phyloP scores from a whole-genome alignment of 2,329 filamentous ascomycete species.

The Aspergillus sp. region DNA sequence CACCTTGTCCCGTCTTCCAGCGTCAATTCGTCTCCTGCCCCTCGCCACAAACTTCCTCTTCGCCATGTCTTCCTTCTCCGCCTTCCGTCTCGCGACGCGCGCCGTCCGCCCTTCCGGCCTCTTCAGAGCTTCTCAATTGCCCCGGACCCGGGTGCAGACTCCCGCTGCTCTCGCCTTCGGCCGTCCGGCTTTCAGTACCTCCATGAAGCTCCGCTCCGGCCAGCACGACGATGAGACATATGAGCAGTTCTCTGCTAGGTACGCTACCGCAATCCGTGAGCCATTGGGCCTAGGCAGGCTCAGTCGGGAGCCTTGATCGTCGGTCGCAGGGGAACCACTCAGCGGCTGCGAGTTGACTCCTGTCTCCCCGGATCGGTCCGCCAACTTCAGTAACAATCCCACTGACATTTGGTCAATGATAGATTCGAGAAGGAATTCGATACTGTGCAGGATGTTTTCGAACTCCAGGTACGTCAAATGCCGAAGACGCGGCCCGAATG shows the following conservation, averaged over 20 bases:
- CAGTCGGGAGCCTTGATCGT: constrained; percentile 7
- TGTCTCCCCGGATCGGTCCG: background rate
- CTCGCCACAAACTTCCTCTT: constrained; percentile 23
- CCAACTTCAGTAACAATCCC: constrained; percentile 18
- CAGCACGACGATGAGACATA: constrained; percentile 92
- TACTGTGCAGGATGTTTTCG: constrained; percentile 94
- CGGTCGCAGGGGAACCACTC: constrained; percentile 15
- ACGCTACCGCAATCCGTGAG: constrained; percentile 38
- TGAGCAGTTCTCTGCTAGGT: constrained; percentile 98
- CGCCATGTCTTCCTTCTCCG: constrained; percentile 64
- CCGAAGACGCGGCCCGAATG: background rate
- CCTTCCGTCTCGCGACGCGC: constrained; percentile 72
- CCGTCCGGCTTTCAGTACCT: constrained; percentile 60
- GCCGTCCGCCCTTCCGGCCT: constrained; percentile 58
- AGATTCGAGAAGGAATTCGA: constrained; percentile 99
- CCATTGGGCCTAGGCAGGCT: constrained; percentile 23
- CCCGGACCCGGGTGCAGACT: constrained; percentile 58
- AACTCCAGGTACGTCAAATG: constrained; percentile 79
- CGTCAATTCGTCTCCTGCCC: constrained; percentile 24
- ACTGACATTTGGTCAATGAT: constrained; percentile 41
- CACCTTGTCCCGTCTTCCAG: constrained; percentile 17
- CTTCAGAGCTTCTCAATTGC: constrained; percentile 63
- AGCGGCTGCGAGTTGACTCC: constrained; percentile 6
- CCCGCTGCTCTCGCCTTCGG: constrained; percentile 54
- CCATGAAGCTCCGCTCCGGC: constrained; percentile 57